Conservation (phyloP, 192 early-diverging fungal genomes). For the Coemansia sp. region DNA sequence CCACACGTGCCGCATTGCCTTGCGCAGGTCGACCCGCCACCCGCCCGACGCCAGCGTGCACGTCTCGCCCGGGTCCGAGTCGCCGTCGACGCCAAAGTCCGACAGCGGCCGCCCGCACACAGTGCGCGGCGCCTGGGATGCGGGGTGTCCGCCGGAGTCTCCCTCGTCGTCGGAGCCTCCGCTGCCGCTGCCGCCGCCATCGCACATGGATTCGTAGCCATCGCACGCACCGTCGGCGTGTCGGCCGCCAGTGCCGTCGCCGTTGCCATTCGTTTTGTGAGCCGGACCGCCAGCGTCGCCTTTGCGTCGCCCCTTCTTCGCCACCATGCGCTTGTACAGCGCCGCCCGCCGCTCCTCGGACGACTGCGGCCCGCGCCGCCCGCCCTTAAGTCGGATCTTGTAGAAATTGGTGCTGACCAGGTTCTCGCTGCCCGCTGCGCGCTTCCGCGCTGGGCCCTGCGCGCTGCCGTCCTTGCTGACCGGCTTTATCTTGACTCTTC, state of each 20-base stretch:
- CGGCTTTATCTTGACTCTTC: slow-evolving; percentile 47
- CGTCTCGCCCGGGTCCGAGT: background rate
- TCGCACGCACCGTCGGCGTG: background rate
- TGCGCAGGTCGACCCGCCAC: slow-evolving; percentile 41
- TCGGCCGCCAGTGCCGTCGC: background rate
- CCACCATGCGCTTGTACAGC: slow-evolving; percentile 44
- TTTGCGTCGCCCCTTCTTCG: slow-evolving; percentile 1
- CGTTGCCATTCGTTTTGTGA: background rate
- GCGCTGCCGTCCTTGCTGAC: slow-evolving; percentile 19
- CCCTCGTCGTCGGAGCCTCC: too few species aligned
- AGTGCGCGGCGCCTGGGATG: background rate
- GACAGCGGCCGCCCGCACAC: background rate
- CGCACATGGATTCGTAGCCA: too few species aligned
- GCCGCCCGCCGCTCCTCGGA: slow-evolving; percentile 40
- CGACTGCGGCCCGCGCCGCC: slow-evolving; percentile 30
- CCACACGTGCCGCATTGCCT: slow-evolving; percentile 51
- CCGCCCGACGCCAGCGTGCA: background rate
- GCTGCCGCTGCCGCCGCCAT: too few species aligned
- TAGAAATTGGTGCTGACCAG: slow-evolving; percentile 53
- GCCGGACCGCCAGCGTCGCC: too few species aligned
- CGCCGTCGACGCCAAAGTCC: slow-evolving; percentile 1
- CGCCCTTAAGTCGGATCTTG: slow-evolving; percentile 29
- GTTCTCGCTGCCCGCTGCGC: slow-evolving; percentile 8
- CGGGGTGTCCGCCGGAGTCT: background rate
- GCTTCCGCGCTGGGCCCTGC: slow-evolving; percentile 2